These are phyloP conservation scores for Aspergillus awamori DNA, from an alignment of 2,329 filamentous ascomycete species.

Conservation along the genomic window DNA sequence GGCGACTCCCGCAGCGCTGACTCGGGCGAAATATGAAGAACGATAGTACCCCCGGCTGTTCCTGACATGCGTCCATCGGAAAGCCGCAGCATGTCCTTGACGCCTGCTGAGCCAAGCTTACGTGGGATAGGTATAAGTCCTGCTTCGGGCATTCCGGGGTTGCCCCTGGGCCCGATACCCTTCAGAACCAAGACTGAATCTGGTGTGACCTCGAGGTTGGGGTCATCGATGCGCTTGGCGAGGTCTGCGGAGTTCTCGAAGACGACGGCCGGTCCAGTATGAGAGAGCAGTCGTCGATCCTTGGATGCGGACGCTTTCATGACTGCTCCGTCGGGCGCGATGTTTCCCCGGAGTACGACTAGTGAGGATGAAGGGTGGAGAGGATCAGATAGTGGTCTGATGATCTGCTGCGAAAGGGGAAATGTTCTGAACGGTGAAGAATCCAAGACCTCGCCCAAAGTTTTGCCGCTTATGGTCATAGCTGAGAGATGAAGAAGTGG, in stretches of 20 bases:
- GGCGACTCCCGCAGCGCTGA: conserved; percentile 51
- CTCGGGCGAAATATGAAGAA: conserved; percentile 58
- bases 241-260: conserved; percentile 54
- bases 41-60: conserved; percentile 58
- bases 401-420: conserved; percentile 46
- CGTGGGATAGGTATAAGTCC: conserved; percentile 55
- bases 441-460: conserved; percentile 51
- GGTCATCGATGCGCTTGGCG: conserved; percentile 50
- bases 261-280: conserved; percentile 51
- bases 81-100: conserved; percentile 57
- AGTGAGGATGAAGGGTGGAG: conserved; percentile 51
- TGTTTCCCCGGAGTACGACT: conserved; percentile 51
- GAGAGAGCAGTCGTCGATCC: conserved; percentile 47
- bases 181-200: conserved; percentile 54
- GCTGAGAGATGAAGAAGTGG: conserved; percentile 52
- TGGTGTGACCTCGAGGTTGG: conserved; percentile 46
- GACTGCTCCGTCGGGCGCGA: conserved; percentile 53
- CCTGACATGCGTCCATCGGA: conserved; percentile 60
- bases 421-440: conserved; percentile 47
- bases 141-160: conserved; percentile 58
- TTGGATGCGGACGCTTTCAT: conserved; percentile 57
- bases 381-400: conserved; percentile 49
- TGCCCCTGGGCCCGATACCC: conserved; percentile 54
- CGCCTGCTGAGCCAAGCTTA: conserved; percentile 51
- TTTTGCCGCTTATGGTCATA: conserved; percentile 52